Evolutionary conservation across 2,329 filamentous ascomycete species (phyloP).

Genomic region (Tolypocladium tropicale): DNA sequence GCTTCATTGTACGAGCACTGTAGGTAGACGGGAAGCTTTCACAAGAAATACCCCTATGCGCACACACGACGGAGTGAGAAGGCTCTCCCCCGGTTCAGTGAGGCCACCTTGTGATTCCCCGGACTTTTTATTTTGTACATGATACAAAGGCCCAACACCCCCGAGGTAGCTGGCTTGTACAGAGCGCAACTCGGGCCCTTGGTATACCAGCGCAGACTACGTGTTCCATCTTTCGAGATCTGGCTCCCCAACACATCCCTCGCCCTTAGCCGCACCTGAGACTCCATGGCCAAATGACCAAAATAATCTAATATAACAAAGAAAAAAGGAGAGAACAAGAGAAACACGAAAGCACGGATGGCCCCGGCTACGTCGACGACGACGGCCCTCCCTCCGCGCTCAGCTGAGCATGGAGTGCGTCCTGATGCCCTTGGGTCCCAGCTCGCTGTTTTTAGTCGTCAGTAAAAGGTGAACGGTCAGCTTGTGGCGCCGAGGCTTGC

Average conservation of each 20-base stretch:
- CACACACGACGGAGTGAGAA: not conserved
- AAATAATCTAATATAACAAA: not conserved
- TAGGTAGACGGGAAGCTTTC: not conserved
- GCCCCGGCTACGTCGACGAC: no score
- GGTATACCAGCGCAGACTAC: not conserved
- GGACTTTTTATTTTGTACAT: not conserved
- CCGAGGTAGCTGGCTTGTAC: not conserved
- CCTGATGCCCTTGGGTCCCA: slow-evolving; percentile 43
- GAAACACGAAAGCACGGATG: no score
- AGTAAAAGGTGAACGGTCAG: slow-evolving; percentile 5
- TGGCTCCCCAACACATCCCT: not conserved
- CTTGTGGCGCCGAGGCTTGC: slow-evolving; percentile 9
- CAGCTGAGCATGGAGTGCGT: slow-evolving; percentile 43
- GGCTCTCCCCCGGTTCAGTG: not conserved
- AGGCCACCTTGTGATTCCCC: not conserved
- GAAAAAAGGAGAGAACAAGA: not conserved
- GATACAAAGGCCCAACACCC: not conserved
- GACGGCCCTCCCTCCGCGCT: not conserved
- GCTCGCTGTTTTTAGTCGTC: slow-evolving; percentile 28
- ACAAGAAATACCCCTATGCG: not conserved
- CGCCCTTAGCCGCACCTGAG: not conserved
- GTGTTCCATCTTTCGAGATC: not conserved
- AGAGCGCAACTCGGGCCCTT: not conserved
- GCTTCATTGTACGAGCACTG: not conserved
- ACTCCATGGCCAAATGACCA: not conserved